Evolutionary conservation across 1,284 basidiomycete species (phyloP), one percentile per base, ranked within the genome.

Genomic region (Moniliophthora roreri): DNA sequence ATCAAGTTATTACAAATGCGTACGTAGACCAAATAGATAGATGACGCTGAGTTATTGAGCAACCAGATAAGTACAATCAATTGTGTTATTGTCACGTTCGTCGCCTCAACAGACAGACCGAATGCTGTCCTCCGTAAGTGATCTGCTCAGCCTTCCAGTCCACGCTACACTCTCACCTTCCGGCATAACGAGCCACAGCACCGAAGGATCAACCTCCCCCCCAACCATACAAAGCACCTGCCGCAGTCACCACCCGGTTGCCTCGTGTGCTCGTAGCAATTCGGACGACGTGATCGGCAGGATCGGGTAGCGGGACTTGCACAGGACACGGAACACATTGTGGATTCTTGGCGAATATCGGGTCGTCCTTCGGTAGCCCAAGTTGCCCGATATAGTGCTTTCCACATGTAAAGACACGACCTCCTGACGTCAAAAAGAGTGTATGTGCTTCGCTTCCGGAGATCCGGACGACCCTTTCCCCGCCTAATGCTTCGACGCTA

Each of bases 371-470:
- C 0, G 70, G 66, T 9, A 91, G 63, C 4, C 90, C 91, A 4
- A 91, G 74, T 60, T 90, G 86, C 50, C 81, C 76, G 37, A 80
- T 79, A 59, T 89, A 85, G 45, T 77, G 77, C 44, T 86, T 76
- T 0, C 89, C 89, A 60, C 81, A 84, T 2, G 79, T 87, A 68
- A 78, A 93, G 0, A 94, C 88, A 54, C 82, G 76, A 37, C 91
- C 91, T 54, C 86, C 83, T 50, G 82, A 79, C 41, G 91, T 83
- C 53, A 91, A 73, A 77, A 93, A 93, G 24, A 91, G 70, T 0
- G 88, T 82, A 66, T 93, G 88, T 63, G 89, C 82, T 59, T 89
- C 84, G 20, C 91, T 91, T 4, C 81, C 85, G 5, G 67, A 69
- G 45, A 87, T 82, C 60, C 78, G 72, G 8, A 85, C 71, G 48